A percentile compares a stretch with the other conserved stretches of the same genome.
These are phyloP conservation scores for Sequoiadendron giganteum DNA, from an alignment of 75 land plant genomes.

Conservation along the genomic window DNA sequence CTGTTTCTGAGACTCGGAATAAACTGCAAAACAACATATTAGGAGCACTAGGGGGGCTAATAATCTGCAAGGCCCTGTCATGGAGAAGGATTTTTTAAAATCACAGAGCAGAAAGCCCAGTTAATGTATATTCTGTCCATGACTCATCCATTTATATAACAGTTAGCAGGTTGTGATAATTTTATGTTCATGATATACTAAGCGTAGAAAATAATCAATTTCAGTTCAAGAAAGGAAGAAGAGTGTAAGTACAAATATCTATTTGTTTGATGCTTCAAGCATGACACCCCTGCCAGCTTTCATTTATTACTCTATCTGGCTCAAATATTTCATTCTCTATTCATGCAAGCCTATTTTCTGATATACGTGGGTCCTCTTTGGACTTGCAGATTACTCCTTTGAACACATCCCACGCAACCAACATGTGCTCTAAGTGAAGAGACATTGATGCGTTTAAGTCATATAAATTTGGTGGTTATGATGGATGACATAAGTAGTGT, in stretches of 20 bases:
- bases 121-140: not conserved
- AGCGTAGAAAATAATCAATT: not conserved
- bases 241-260: not conserved
- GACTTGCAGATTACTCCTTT: not conserved
- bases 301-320: not conserved
- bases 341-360: not conserved
- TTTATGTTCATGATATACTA: not conserved
- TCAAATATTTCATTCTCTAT: not conserved
- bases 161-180: not conserved
- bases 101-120: not conserved
- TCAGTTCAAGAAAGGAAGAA: not conserved
- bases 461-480: not conserved
- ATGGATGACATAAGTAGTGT: not conserved
- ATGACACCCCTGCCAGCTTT: not conserved
- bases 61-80: not conserved
- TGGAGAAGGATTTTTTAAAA: not conserved
- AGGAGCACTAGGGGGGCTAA: not conserved
- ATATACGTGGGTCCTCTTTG: not conserved
- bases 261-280: not conserved
- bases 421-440: not conserved
- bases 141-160: not conserved
- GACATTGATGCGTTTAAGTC: not conserved
- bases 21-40: conserved; percentile 1
- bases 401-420: not conserved
- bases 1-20: conserved; percentile 1